A percentile compares a stretch with the other conserved stretches of the same genome.
Evolutionary conservation across 768 basidiomycete species (phyloP).

Genomic region (Coprinellus micaceus): DNA sequence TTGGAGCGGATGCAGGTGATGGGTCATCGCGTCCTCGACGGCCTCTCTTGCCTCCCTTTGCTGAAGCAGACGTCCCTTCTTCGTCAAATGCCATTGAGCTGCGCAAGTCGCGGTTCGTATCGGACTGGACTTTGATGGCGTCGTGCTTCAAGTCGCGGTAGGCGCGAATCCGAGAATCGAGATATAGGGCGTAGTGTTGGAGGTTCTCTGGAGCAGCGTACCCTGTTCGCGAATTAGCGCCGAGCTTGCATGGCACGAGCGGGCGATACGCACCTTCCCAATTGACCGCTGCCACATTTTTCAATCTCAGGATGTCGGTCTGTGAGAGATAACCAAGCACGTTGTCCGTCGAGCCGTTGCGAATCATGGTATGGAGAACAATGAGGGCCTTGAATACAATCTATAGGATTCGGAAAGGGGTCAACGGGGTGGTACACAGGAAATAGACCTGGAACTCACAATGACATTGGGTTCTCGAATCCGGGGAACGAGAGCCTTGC

Average conservation of each 20-base stretch:
- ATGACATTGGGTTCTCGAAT: slow-evolving; percentile 90
- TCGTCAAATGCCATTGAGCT: slow-evolving; percentile 63
- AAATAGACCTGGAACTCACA: slow-evolving; percentile 41
- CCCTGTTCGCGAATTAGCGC: slow-evolving; percentile 41
- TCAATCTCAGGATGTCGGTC: slow-evolving; percentile 75
- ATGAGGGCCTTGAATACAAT: slow-evolving; percentile 98
- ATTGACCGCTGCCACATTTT: slow-evolving; percentile 73
- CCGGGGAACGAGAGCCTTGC: slow-evolving; percentile 79
- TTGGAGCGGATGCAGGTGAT: slow-evolving; percentile 30
- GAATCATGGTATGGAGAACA: slow-evolving; percentile 93
- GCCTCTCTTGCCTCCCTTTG: slow-evolving; percentile 26
- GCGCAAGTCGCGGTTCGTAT: slow-evolving; percentile 84
- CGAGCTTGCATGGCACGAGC: neutral
- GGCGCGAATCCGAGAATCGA: slow-evolving; percentile 83
- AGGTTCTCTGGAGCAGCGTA: slow-evolving; percentile 85
- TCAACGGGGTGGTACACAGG: neutral
- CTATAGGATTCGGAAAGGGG: slow-evolving; percentile 35
- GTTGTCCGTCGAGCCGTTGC: slow-evolving; percentile 94
- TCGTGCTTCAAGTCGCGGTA: slow-evolving; percentile 93
- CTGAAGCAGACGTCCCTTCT: slow-evolving; percentile 35
- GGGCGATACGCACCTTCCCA: slow-evolving; percentile 71
- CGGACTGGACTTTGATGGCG: slow-evolving; percentile 88
- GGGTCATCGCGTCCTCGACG: slow-evolving; percentile 16
- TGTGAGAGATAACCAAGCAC: slow-evolving; percentile 80
- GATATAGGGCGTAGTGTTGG: slow-evolving; percentile 81